Base-by-base conservation (phyloP, 345 rosid species). In the Noccaea caerulescens region DNA sequence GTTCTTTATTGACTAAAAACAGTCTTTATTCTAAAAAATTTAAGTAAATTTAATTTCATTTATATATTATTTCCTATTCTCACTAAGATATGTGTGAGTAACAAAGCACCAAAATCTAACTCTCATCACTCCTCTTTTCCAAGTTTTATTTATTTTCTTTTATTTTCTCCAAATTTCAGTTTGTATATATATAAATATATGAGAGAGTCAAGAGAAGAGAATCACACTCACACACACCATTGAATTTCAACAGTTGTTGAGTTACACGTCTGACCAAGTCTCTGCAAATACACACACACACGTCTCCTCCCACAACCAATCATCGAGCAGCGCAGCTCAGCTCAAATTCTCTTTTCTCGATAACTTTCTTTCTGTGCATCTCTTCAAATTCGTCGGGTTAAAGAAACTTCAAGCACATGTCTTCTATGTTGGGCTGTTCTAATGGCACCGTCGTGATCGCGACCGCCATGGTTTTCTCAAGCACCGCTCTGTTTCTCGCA, bases 401-500 rank as follows among this genome's bases (percentile, higher is more conserved):
- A 41, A 68, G 34, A 75, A 62, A 10, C 52, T 46, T 56, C 66
- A 58, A 9, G 39, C 7, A 16, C 50, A 42, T 70, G 66, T 38
- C 86, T 43, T 67, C 64, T 14, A 72, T 80, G 9, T 62, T 85
- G 8, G 71, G 80, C 46, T 69, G 67, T 66, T 83, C 85, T 30
- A 84, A 79, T 64, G 82, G 83, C 14, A 68, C 78, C 44, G 64
- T 87, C 47, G 89, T 83, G 10, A 69, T 92, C 20, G 96, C 94
- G 7, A 83, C 98, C 4, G 95, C 94, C 72, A 88, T 92, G 92
- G 88, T 81, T 4, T 87, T 88, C 75, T 89, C 98, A n/a, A 84
- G 82, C 79, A 88, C 98, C 4, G 82, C 84, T 34, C 75, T 92
- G 53, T 83, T 82, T 64, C 84, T 92, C 4, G 81, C 98, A 6